These are phyloP conservation scores for Umbellularia californica DNA, from an alignment of 164 flowering plant genomes.

Conservation along the genomic window DNA sequence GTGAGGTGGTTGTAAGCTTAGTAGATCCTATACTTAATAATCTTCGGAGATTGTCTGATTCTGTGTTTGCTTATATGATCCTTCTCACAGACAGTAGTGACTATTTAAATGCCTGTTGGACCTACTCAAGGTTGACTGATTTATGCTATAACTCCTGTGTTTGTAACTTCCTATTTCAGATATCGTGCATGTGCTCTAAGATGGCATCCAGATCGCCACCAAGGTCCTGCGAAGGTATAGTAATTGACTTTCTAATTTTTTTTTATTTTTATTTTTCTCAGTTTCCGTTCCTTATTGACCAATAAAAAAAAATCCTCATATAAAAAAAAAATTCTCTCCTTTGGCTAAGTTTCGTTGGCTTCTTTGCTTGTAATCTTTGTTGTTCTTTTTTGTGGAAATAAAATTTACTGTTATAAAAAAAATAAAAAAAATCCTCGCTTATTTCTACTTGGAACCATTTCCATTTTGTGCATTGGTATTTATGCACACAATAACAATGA, in stretches of 20 bases:
- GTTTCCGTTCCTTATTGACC: too few relatives aligned
- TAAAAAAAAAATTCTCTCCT: too few relatives aligned
- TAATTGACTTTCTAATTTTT: not conserved
- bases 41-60: not conserved
- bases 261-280: not conserved
- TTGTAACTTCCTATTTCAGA: constrained; percentile 28
- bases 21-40: not conserved
- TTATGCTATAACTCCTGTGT: not conserved
- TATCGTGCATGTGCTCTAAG: constrained; percentile 87
- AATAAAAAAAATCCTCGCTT: too few relatives aligned
- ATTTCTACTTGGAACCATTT: too few relatives aligned
- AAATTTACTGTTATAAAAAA: too few relatives aligned
- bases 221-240: constrained; percentile 76
- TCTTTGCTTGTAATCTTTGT: too few relatives aligned
- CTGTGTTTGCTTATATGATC: not conserved
- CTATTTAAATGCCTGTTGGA: not conserved
- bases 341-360: too few relatives aligned
- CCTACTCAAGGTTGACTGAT: too few relatives aligned
- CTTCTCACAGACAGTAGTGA: constrained; percentile 1
- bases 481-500: too few relatives aligned
- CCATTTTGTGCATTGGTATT: too few relatives aligned
- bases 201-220: constrained; percentile 99
- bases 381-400: too few relatives aligned
- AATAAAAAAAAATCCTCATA: too few relatives aligned
- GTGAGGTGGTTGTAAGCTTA: not conserved